Evolutionary conservation across 108 stramenopile genomes (phyloP), one percentile per base, ranked within the genome.

Genomic region (Hondaea fermentalgiana): DNA sequence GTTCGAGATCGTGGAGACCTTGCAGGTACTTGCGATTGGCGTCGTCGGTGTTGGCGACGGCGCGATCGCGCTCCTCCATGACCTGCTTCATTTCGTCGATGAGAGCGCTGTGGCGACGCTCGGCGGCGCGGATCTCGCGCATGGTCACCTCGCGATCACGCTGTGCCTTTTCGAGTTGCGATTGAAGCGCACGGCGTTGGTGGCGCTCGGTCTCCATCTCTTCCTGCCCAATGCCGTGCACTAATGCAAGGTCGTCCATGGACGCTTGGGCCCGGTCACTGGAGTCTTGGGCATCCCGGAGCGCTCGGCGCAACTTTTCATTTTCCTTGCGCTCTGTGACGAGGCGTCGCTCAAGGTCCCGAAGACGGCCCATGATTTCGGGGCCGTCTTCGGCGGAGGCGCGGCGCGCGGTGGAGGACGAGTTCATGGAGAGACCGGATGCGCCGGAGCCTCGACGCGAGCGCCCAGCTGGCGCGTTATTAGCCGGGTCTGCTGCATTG

Each of bases 71-170:
- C 76, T 83, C 76, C 76, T 83, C 76, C 76, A 83, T 83, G 23
- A 83, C 76, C 76, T 83, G 49, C 51, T 83, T 83, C 76, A 83
- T 83, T 23, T 83, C 76, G n/a, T 83, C 76, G 25, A 83, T 83
- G 51, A 83, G 76, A 35, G 76, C 76, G 1, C 51, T 47, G n/a
- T 83, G 76, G 23, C 76, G 76, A 12, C 76, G 45, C 28, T 83
- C 76, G 10, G 76, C 76, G 51, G 76, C 76, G 1, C 51, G 19
- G 23, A 53, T 53, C 76, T 83, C 76, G 76, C 76, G 76, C 45
- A 53, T 53, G 51, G 51, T 83, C 49, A 83, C 76, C 76, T 83
- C 76, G n/a, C 76, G 45, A 23, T 83, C 76, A 8, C 76, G 19
- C 49, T 83, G 76, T 12, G 76, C 76, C 76, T 83, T 83, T 45